phyloP scores from a whole-genome alignment of 495 filamentous ascomycete genomes.

The Daldinia concentrica region DNA sequence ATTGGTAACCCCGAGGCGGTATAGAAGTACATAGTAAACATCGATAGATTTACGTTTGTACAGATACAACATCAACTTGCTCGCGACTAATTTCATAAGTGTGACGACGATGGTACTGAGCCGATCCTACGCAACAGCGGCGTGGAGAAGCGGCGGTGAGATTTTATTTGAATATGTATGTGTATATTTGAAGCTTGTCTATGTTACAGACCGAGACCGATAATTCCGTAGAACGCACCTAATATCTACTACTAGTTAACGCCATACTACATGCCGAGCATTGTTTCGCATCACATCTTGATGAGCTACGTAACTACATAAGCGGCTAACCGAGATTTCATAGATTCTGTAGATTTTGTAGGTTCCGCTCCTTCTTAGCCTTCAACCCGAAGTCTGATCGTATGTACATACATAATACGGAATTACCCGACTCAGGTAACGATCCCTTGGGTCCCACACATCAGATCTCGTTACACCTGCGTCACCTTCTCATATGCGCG shows the following conservation, averaged over 20 bases:
- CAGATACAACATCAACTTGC: constrained; percentile 6
- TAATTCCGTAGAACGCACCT: not conserved
- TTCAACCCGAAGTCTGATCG: not conserved
- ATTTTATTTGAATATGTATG: constrained; percentile 7
- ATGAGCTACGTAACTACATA: constrained; percentile 7
- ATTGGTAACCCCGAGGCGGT: not conserved
- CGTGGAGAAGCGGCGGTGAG: constrained; percentile 37
- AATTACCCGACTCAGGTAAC: not conserved
- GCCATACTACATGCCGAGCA: constrained; percentile 7
- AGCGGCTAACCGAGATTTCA: constrained; percentile 15
- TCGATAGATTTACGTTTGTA: not conserved
- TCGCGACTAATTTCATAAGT: not conserved
- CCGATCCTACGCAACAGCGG: constrained; percentile 15
- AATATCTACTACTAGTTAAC: constrained; percentile 1
- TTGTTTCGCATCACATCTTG: constrained; percentile 11
- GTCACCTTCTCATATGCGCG: not conserved
- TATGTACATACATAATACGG: not conserved
- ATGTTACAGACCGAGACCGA: too few relatives aligned
- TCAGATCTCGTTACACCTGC: constrained; percentile 23
- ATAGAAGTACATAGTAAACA: not conserved
- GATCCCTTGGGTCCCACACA: constrained; percentile 11
- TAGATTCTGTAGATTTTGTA: not conserved
- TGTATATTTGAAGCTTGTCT: not conserved
- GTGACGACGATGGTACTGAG: constrained; percentile 1
- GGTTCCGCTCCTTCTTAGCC: not conserved